Base-by-base conservation (phyloP, 148 eudicot genomes). In the Linanthus parryae region DNA sequence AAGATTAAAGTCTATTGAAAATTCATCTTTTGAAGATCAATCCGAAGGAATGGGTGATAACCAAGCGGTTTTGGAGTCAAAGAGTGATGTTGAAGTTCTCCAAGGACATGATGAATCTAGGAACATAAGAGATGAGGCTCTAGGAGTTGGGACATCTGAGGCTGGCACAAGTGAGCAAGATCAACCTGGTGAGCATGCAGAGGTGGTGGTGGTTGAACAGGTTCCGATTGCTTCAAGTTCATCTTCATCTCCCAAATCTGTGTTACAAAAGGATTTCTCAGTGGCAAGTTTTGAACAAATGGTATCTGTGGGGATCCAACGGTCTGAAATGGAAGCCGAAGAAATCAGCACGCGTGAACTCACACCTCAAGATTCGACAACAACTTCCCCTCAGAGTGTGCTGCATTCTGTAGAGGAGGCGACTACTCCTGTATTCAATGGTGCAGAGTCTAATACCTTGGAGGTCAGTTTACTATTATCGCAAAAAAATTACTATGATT, bases 171-270 rank as follows among this genome's bases (percentile, higher is more conserved):
- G 48, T n/a, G n/a, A n/a, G n/a, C n/a, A n/a, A n/a, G n/a, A n/a
- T n/a, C n/a, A n/a, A n/a, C n/a, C n/a, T n/a, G n/a, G n/a, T n/a
- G n/a, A n/a, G n/a, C n/a, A n/a, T n/a, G n/a, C 68, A 17, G 61
- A 74, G 16, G 35, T 18, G 33, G 35, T 18, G 33, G 44, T 13
- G 20, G 31, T 54, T 35, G 68, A 62, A 65, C 71, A 61, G 52
- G 44, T 37, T 61, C 51, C 53, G 8, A 9, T 3, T 54, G 56
- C 56, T 25, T 56, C 58, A 8, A 62, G 61, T 63, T 34, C 70
- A 35, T 44, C 53, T 16, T 39, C 57, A 1, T 67, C 76, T 26
- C 81, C 81, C 22, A 71, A 41, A 12, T 70, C 80, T 17, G 73
- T 71, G 20, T 37, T 75, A 14, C 70, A 62, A 15, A 65, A 36